A percentile compares a stretch with the other conserved stretches of the same genome.
Evolutionary conservation across 140 eudicot species (phyloP).

Genomic region (Senecio squalidus): DNA sequence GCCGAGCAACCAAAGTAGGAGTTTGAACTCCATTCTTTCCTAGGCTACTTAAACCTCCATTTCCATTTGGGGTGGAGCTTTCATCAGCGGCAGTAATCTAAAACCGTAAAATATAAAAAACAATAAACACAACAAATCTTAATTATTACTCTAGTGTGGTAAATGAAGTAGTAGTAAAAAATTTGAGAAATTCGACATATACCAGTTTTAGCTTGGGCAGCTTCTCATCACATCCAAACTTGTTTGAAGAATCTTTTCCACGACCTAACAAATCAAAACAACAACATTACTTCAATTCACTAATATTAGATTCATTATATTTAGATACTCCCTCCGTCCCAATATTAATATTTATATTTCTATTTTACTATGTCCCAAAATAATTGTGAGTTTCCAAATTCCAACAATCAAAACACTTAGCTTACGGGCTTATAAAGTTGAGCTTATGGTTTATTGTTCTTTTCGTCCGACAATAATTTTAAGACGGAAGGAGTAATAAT

Average conservation of each 20-base stretch:
- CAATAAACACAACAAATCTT: background rate
- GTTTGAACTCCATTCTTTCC: conserved; percentile 47
- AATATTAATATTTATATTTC: too few species aligned
- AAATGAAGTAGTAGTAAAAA: too few species aligned
- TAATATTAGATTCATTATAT: too few species aligned
- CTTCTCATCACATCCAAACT: conserved; percentile 67
- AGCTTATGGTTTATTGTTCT: too few species aligned
- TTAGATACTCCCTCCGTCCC: too few species aligned
- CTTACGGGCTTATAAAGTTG: too few species aligned
- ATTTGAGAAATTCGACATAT: conserved; percentile 8
- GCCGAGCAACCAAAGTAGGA: conserved; percentile 85
- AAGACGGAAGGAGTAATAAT: too few species aligned
- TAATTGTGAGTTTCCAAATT: too few species aligned
- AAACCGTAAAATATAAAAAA: background rate
- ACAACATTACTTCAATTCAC: background rate
- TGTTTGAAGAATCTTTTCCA: conserved; percentile 60
- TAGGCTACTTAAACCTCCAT: conserved; percentile 26
- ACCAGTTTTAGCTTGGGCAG: conserved; percentile 67
- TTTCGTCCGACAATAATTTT: too few species aligned
- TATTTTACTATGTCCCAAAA: too few species aligned
- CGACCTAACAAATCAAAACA: conserved; percentile 34
- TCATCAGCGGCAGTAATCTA: conserved; percentile 91
- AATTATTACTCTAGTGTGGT: too few species aligned
- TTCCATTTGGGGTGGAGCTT: conserved; percentile 48
- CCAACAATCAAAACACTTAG: too few species aligned